Base-by-base conservation (phyloP, 257 asterid species). In the Solanum chiquidenum region DNA sequence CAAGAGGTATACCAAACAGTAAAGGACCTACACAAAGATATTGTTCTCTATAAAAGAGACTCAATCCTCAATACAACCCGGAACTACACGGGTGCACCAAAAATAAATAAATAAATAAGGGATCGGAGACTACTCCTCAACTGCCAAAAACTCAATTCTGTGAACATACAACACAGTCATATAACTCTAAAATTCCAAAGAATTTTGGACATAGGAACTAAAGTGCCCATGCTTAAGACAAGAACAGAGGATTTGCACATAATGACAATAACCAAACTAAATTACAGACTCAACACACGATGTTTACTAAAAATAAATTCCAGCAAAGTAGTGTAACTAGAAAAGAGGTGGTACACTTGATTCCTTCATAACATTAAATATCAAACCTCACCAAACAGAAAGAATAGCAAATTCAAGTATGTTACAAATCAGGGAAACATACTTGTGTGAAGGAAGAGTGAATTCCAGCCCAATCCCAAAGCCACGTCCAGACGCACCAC, bases 371-470 rank as follows among this genome's bases (percentile, higher is more conserved):
- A 82, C 25, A 82, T 44, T 29, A 18, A 82, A 29, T 20, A 20
- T 20, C 35, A 49, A 80, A 82, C 25, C 60, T 49, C 69, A 31
- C 25, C 23, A 44, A 27, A 85, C 62, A 85, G 37, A 64, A 31
- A n/a, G 8, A 86, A 25, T 37, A 23, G 12, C 42, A 35, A 52
- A 83, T 66, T 80, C 44, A 46, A 86, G 64, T 86, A 37, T 77
- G 64, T 10, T 27, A 79, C 16, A 79, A 29, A 82, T 82, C 83
- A 87, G 49, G 42, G 66, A 42, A 88, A 88, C 96, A 90, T 94
- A 97, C 99, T 96, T 97, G 93, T 97, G 98, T 83, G 99, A 95
- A 33, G 99, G 99, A 90, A 96, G 98, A 82, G 99, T 97, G 93
- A 97, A 97, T 86, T 97, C 99, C 94, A 97, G 87, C 83, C 99